phyloP scores from a whole-genome alignment of 768 basidiomycete species.

The Serendipita sp. region DNA sequence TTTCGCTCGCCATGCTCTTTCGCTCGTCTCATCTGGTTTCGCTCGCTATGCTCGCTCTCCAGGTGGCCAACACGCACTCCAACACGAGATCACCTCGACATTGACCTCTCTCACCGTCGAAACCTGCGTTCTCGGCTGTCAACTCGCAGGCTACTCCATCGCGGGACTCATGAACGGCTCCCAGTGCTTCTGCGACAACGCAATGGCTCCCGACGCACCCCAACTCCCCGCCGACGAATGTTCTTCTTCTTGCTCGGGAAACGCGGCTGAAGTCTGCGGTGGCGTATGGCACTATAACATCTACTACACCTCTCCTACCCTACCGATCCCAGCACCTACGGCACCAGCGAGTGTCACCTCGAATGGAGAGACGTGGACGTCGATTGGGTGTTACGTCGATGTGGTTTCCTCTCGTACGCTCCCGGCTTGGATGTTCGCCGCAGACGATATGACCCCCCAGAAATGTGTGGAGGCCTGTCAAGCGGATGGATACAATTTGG shows the following conservation, averaged over 20 bases:
- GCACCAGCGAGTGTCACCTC: neutral
- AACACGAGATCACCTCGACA: conserved; percentile 4
- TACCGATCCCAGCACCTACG: neutral
- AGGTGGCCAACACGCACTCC: neutral
- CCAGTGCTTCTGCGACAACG: conserved; percentile 4
- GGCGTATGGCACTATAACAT: conserved; percentile 3
- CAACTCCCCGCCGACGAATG: neutral
- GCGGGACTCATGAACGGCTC: neutral
- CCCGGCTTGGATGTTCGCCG: neutral
- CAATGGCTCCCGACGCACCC: neutral
- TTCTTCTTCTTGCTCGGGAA: neutral
- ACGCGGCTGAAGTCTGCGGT: neutral
- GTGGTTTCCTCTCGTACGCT: neutral
- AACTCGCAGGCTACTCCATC: neutral
- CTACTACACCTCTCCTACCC: neutral
- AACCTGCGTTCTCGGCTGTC: neutral
- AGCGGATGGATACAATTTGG: conserved; percentile 3
- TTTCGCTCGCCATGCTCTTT: no score
- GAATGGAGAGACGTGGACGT: neutral
- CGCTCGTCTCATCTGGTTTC: neutral
- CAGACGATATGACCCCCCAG: neutral
- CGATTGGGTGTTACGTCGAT: neutral
- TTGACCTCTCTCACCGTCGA: neutral
- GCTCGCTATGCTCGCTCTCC: neutral
- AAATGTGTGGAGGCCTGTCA: neutral